A percentile compares a stretch with the other conserved stretches of the same genome.
Evolutionary conservation across 495 filamentous ascomycete genomes (phyloP).

Genomic region (Hypoxylon subgilvum): DNA sequence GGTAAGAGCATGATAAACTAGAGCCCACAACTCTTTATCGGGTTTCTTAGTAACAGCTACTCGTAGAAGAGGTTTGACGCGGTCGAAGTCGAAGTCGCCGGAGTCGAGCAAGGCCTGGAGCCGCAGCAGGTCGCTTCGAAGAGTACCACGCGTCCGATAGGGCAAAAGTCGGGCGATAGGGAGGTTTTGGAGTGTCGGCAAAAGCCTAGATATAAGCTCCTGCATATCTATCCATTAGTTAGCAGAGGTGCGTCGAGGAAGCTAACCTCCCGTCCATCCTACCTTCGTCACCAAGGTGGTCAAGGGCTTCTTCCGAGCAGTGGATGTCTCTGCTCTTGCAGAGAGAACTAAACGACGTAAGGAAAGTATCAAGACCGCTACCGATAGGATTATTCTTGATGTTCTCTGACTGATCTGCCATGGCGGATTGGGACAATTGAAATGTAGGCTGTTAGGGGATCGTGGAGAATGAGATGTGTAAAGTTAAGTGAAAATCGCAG

Average conservation of each 20-base stretch:
- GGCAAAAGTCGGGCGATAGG: constrained; percentile 36
- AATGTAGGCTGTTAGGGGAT: too few species aligned
- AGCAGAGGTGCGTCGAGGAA: constrained; percentile 18
- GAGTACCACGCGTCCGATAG: constrained; percentile 10
- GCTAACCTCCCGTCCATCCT: constrained; percentile 5
- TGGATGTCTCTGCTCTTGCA: constrained; percentile 32
- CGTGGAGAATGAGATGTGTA: too few species aligned
- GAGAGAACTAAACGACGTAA: constrained; percentile 38
- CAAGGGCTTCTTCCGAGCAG: constrained; percentile 33
- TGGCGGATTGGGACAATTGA: too few species aligned
- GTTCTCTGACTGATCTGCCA: background rate
- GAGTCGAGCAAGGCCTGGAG: constrained; percentile 39
- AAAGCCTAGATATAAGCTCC: constrained; percentile 19
- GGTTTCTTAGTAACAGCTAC: constrained; percentile 35
- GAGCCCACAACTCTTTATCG: constrained; percentile 38
- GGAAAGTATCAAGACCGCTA: constrained; percentile 45
- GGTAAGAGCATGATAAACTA: constrained; percentile 35
- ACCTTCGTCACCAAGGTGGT: constrained; percentile 43
- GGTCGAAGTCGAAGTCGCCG: constrained; percentile 45
- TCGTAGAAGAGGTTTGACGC: constrained; percentile 43
- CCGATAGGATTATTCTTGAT: constrained; percentile 41
- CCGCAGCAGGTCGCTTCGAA: constrained; percentile 31
- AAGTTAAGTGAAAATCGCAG: too few species aligned
- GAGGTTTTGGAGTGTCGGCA: constrained; percentile 36
- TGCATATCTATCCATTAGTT: constrained; percentile 32